A percentile compares a stretch with the other conserved stretches of the same genome.
These are phyloP conservation scores for Rhodosporidiobolus sp. DNA, from an alignment of 768 basidiomycete genomes.

Conservation along the genomic window DNA sequence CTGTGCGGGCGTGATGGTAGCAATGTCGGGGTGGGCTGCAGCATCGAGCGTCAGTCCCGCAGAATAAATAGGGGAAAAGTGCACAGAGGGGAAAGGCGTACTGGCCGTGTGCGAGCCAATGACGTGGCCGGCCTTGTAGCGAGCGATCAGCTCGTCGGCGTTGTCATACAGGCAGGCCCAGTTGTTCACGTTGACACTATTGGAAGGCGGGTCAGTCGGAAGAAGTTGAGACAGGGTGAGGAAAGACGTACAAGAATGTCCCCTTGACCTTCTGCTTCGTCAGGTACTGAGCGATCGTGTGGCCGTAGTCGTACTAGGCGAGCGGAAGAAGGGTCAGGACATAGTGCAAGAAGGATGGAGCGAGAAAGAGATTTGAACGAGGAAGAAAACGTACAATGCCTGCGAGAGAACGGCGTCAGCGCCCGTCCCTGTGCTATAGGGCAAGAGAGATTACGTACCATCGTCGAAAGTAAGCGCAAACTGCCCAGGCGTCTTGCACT, in stretches of 20 bases:
- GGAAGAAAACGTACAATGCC: background rate
- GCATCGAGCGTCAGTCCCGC: background rate
- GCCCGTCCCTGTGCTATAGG: background rate
- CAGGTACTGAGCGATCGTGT: background rate
- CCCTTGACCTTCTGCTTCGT: background rate
- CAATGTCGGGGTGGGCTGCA: constrained; percentile 31
- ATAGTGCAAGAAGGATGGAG: background rate
- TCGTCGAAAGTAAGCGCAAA: constrained; percentile 44
- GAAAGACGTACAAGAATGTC: constrained; percentile 3
- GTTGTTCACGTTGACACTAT: constrained; percentile 42
- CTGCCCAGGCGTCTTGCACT: constrained; percentile 12
- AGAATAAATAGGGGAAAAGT: background rate
- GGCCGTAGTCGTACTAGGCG: constrained; percentile 6
- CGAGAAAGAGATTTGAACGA: background rate
- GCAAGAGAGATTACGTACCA: constrained; percentile 14
- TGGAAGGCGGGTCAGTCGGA: too few relatives aligned
- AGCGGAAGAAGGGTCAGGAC: background rate
- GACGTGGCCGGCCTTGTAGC: constrained; percentile 18
- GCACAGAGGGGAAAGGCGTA: background rate
- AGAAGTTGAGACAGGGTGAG: too few relatives aligned
- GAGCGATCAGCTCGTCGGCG: constrained; percentile 6
- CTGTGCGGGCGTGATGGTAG: constrained; percentile 22
- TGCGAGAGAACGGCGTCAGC: background rate
- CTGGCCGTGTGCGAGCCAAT: constrained; percentile 19
- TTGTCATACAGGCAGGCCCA: constrained; percentile 36